Percentiles rank a stretch among this genome's conserved stretches.
These are phyloP conservation scores for Pseudogymnoascus sp. DNA, from an alignment of 2,329 filamentous ascomycete species.

Conservation along the genomic window DNA sequence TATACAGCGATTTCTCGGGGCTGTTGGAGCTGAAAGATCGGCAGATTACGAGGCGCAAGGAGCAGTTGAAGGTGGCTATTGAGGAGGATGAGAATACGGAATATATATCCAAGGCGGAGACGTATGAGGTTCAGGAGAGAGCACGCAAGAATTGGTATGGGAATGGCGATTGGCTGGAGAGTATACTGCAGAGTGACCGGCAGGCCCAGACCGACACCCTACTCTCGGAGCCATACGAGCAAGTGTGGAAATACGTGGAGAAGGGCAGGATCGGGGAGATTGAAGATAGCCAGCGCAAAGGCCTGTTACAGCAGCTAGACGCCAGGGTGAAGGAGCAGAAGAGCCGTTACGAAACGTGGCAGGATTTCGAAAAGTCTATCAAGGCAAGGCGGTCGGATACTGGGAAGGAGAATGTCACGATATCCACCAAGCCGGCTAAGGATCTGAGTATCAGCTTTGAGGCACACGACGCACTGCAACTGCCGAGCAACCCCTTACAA, in stretches of 20 bases:
- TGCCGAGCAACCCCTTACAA: conserved; percentile 10
- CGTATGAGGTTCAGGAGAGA: conserved; percentile 45
- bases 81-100: conserved; percentile 22
- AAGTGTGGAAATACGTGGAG: conserved; percentile 62
- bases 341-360: conserved; percentile 63
- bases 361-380: conserved; percentile 46
- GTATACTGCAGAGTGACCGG: conserved; percentile 59
- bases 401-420: conserved; percentile 14
- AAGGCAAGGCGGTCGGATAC: conserved; percentile 24
- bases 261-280: conserved; percentile 49
- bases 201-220: conserved; percentile 49
- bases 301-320: conserved; percentile 64
- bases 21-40: conserved; percentile 56
- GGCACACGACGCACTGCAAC: conserved; percentile 39
- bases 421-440: conserved; percentile 3
- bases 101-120: conserved; percentile 31
- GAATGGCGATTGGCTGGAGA: conserved; percentile 63
- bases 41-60: conserved; percentile 45
- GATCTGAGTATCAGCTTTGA: conserved; percentile 48
- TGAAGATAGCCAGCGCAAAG: conserved; percentile 37
- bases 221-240: conserved; percentile 58
- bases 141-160: conserved; percentile 72
- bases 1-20: conserved; percentile 55
- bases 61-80: conserved; percentile 31
- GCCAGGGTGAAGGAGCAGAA: conserved; percentile 57